Conservation (phyloP, 1,139 yeast genomes). For the Scheffersomyces quercinus region DNA sequence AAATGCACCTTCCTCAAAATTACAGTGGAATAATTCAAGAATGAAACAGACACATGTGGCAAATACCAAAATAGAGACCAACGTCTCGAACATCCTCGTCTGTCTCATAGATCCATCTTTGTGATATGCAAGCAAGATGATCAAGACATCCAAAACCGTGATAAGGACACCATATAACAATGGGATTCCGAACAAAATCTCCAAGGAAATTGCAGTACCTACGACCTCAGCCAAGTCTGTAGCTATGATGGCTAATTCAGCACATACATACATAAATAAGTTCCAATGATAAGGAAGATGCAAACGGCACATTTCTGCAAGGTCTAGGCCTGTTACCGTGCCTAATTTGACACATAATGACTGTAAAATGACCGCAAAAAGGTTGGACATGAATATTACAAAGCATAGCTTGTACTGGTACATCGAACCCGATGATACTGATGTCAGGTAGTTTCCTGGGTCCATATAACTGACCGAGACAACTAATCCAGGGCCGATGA, state of each 20-base stretch:
- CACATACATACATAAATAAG: conserved; percentile 63
- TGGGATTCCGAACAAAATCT: conserved; percentile 68
- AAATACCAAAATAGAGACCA: conserved; percentile 62
- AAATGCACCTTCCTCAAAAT: conserved; percentile 37
- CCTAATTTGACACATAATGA: conserved; percentile 74
- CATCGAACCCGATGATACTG: conserved; percentile 77
- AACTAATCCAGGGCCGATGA: conserved; percentile 79
- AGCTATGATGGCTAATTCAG: conserved; percentile 88
- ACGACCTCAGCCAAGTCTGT: conserved; percentile 93
- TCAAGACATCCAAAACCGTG: conserved; percentile 71
- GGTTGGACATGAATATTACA: conserved; percentile 62
- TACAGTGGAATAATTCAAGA: conserved; percentile 56
- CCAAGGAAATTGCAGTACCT: conserved; percentile 76
- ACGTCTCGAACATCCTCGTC: conserved; percentile 63
- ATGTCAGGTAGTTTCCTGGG: conserved; percentile 80
- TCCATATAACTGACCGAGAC: conserved; percentile 80
- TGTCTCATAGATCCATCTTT: conserved; percentile 70
- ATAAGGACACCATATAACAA: conserved; percentile 64
- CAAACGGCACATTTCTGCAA: conserved; percentile 76
- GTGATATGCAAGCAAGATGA: conserved; percentile 66
- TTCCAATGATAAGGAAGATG: conserved; percentile 63
- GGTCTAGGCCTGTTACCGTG: conserved; percentile 82
- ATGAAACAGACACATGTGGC: conserved; percentile 69
- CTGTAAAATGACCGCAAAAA: conserved; percentile 73
- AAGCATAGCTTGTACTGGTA: conserved; percentile 66